Evolutionary conservation across 495 filamentous ascomycete genomes (phyloP).

Genomic region (Usnea hakonensis): DNA sequence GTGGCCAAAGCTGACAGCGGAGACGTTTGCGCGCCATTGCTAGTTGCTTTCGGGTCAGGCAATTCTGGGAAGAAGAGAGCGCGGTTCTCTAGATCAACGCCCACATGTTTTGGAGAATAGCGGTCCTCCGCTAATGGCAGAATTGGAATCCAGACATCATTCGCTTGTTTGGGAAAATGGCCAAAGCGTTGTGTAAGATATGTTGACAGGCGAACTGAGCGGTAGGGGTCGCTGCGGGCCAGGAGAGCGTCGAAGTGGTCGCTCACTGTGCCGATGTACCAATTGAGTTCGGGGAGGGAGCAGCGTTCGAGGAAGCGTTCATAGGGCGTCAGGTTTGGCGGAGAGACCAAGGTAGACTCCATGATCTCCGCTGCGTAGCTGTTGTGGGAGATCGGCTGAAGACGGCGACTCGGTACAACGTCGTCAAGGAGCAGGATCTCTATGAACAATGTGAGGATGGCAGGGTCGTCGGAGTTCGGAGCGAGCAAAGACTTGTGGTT

Average conservation of each 20-base stretch:
- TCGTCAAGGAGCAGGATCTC: neutral
- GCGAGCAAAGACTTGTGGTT: neutral
- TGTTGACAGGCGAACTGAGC: neutral
- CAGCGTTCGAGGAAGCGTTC: constrained; percentile 3
- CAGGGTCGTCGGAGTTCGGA: neutral
- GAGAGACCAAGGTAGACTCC: neutral
- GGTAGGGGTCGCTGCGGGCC: neutral
- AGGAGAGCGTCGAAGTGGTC: neutral
- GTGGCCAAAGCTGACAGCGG: neutral
- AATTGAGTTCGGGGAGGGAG: constrained; percentile 1
- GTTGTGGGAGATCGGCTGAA: neutral
- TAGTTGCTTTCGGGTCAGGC: neutral
- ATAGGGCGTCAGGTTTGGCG: neutral
- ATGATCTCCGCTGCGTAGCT: neutral
- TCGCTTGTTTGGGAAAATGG: neutral
- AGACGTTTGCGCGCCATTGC: neutral
- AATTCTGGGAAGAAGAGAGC: neutral
- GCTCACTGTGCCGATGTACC: neutral
- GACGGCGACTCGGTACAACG: neutral
- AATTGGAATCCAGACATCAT: neutral
- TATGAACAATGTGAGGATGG: too few relatives aligned
- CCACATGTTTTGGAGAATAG: neutral
- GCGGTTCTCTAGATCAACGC: neutral
- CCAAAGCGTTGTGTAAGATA: neutral
- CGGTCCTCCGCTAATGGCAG: neutral